Base-by-base conservation (phyloP, 169 alveolate genomes). In the Cryptosporidium tyzzeri region DNA sequence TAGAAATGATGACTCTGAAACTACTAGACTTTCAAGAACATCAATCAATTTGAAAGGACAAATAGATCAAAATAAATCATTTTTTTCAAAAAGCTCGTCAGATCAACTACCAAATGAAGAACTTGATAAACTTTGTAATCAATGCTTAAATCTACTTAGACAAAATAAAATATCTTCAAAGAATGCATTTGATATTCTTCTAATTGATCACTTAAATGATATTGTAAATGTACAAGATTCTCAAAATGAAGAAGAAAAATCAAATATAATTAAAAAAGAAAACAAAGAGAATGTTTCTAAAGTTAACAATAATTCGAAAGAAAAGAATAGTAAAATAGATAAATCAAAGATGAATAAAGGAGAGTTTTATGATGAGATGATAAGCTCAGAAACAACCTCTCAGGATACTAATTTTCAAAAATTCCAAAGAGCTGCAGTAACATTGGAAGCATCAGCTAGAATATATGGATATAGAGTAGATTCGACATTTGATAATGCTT, bases 131-230 rank as follows among this genome's bases (percentile, higher is more conserved):
- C 89, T 80, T 10, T 80, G 68, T 33, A 80, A 59, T 50, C 89
- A 80, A 48, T 80, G 89, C 45, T 44, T 80, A n/a, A 59, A 29
- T 23, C 48, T 80, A 21, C 51, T 80, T 26, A 80, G 75, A 50
- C 89, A 80, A 45, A 95, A 95, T 93, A 95, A 95, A 65, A 94
- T 95, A 68, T 91, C 96, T 35, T 91, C 95, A 33, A 85, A 93
- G 67, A 95, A 95, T 86, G 97, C 97, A 26, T 95, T 95, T 91
- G 97, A 95, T 37, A 93, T 95, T 23, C 86, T 94, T 33, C 87
- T 95, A 69, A 95, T 95, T 12, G 97, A 95, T 41, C 96, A 95
- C 68, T 92, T 95, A 80, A 93, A 93, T 44, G 97, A 95, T 73
- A 85, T 95, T 84, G 95, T 95, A 33, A 92, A 92, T 74, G 70